Conservation (phyloP, 1,284 basidiomycete genomes). For the Cystobasidium pallidum region DNA sequence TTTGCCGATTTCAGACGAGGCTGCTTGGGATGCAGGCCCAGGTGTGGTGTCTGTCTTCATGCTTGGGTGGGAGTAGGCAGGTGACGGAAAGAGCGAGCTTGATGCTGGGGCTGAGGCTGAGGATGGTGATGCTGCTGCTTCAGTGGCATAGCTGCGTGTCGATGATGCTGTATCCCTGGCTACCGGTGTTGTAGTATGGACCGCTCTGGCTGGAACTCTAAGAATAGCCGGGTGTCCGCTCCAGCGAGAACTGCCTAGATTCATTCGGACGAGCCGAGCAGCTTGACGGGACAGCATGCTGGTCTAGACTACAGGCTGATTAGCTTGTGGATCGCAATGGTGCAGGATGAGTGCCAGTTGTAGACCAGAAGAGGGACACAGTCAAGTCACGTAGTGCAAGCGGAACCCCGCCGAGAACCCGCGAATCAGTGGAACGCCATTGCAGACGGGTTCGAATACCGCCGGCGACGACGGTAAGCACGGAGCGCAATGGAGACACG, state of each 20-base stretch:
- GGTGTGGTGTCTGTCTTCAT: slow-evolving; percentile 6
- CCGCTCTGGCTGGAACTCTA: background rate
- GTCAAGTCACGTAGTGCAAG: slow-evolving; percentile 16
- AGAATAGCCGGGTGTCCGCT: background rate
- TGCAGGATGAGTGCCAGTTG: background rate
- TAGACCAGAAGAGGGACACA: too few species aligned
- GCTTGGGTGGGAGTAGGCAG: slow-evolving; percentile 9
- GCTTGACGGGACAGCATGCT: slow-evolving; percentile 15
- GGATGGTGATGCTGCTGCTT: slow-evolving; percentile 1
- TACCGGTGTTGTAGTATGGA: background rate
- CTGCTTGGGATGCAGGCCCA: slow-evolving; percentile 51
- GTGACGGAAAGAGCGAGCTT: slow-evolving; percentile 30
- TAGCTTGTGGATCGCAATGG: too few species aligned
- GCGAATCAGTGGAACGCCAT: slow-evolving; percentile 23
- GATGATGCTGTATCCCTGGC: background rate
- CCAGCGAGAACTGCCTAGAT: background rate
- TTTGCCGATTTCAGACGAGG: slow-evolving; percentile 54
- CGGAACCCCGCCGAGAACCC: slow-evolving; percentile 9
- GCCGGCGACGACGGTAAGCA: background rate
- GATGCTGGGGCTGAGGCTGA: background rate
- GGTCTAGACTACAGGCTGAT: too few species aligned
- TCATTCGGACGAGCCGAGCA: slow-evolving; percentile 26
- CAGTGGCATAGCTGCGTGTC: slow-evolving; percentile 22
- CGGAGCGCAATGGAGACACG: background rate
- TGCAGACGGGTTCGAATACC: background rate